Evolutionary conservation across 225 moss, liverwort and hornwort species (phyloP), one percentile per base, ranked within the genome.

Genomic region (Marchantia polymorpha): DNA sequence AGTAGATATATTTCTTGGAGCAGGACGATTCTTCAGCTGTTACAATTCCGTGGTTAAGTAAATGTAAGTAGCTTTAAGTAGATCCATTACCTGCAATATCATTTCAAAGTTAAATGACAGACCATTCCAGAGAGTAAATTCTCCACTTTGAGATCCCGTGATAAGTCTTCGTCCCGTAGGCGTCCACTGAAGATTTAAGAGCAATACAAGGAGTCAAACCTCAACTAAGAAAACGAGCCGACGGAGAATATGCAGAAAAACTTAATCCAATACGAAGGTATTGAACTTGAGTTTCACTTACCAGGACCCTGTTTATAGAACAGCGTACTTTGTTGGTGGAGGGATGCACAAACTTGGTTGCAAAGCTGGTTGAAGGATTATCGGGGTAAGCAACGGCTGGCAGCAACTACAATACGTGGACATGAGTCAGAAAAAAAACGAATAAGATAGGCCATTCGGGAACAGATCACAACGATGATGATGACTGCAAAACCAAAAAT

Each of bases 261-360:
- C 13, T 69, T n/a, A 19, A 64, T 12, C 20, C 7, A 61, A 76
- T 29, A 26, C 29, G 30, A 67, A 29, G n/a, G 1, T 11, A 14
- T 27, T 67, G 8, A 30, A 14, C 12, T 49, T 2, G 46, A 63
- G 12, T 23, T 81, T 64, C 64, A 82, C 73, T 81, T 91, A 96
- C 96, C 92, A 99, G 70, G 59, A 99, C 99, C 67, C 94, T 92
- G 83, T 99, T 99, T 59, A 99, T 95, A 61, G 99, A 99, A 84
- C 99, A 99, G 68, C 99, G 99, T 73, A 95, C 99, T 93, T 99
- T 99, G 89, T 99, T 99, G 76, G 95, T 99, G 26, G 99, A 99
- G 29, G 99, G 91, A 85, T 99, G 99, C 77, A 99, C 99, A 84
- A 99, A 99, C 90, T 99, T 99, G 73, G 99, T 99, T 26, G 99